Conservation (phyloP, 192 early-diverging fungal species). For the Podila minutissima region DNA sequence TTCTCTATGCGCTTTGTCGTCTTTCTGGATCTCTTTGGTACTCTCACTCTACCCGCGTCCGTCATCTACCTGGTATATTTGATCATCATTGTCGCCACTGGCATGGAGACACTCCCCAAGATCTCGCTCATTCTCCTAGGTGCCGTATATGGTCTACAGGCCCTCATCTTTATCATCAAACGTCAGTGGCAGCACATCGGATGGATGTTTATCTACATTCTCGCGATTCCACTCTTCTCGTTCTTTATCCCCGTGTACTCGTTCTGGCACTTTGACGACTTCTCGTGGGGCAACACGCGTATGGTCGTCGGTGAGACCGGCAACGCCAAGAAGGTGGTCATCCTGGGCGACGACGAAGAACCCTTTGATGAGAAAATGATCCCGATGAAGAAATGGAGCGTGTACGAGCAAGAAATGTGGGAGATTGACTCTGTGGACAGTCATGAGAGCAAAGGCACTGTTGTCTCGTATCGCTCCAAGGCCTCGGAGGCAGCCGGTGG, state of each 20-base stretch:
- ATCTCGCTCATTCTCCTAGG: slow-evolving; percentile 85
- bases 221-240: slow-evolving; percentile 92
- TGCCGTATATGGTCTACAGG: slow-evolving; percentile 89
- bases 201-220: slow-evolving; percentile 89
- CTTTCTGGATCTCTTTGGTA: slow-evolving; percentile 90
- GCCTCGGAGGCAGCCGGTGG: slow-evolving; percentile 17
- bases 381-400: slow-evolving; percentile 87
- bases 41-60: slow-evolving; percentile 80
- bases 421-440: slow-evolving; percentile 65
- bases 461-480: slow-evolving; percentile 51
- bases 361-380: slow-evolving; percentile 89
- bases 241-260: slow-evolving; percentile 94
- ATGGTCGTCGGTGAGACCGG: slow-evolving; percentile 79
- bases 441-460: slow-evolving; percentile 59
- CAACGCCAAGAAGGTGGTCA: slow-evolving; percentile 65
- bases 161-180: slow-evolving; percentile 65
- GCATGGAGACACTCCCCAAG: slow-evolving; percentile 74
- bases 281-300: slow-evolving; percentile 98
- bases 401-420: slow-evolving; percentile 85
- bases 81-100: slow-evolving; percentile 71
- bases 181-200: slow-evolving; percentile 84
- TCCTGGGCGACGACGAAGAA: slow-evolving; percentile 78
- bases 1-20: slow-evolving; percentile 99
- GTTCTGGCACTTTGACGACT: slow-evolving; percentile 99
- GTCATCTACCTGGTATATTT: slow-evolving; percentile 85